Percentiles rank a stretch among this genome's conserved stretches.
These are phyloP conservation scores for Geotrichum ghanense DNA, from an alignment of 805 yeast species.

Conservation along the genomic window DNA sequence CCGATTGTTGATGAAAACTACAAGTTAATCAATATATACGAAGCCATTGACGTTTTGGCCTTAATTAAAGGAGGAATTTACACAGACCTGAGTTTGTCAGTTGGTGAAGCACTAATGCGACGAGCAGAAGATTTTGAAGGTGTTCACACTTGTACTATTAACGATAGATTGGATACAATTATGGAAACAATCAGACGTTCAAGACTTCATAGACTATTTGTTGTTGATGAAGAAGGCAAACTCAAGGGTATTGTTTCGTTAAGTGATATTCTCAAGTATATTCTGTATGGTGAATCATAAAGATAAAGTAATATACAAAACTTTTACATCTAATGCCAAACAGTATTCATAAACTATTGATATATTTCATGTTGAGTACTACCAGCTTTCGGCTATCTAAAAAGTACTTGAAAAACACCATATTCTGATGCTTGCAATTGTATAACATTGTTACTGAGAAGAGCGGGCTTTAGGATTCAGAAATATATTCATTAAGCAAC, in stretches of 20 bases:
- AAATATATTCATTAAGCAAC: too few relatives aligned
- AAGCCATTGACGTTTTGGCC: constrained; percentile 88
- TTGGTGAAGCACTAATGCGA: constrained; percentile 92
- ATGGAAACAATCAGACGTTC: constrained; percentile 89
- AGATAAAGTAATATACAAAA: too few relatives aligned
- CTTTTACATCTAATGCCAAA: too few relatives aligned
- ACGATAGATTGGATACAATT: constrained; percentile 77
- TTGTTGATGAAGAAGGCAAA: constrained; percentile 74
- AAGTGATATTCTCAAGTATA: constrained; percentile 80
- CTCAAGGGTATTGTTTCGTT: constrained; percentile 78
- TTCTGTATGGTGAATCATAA: constrained; percentile 48
- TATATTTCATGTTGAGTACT: too few relatives aligned
- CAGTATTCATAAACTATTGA: too few relatives aligned
- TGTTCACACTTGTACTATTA: constrained; percentile 85
- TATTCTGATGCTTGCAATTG: too few relatives aligned
- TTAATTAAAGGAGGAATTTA: constrained; percentile 90
- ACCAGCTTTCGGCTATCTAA: too few relatives aligned
- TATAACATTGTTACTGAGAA: too few relatives aligned
- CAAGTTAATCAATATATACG: constrained; percentile 77
- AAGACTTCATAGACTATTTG: constrained; percentile 81
- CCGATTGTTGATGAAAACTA: constrained; percentile 78
- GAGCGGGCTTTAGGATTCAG: too few relatives aligned
- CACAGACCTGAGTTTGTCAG: constrained; percentile 78
- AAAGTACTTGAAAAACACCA: too few relatives aligned
- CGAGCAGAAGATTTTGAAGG: constrained; percentile 96